Evolutionary conservation across 2,329 filamentous ascomycete species (phyloP).

Genomic region (Colletotrichum tabaci): DNA sequence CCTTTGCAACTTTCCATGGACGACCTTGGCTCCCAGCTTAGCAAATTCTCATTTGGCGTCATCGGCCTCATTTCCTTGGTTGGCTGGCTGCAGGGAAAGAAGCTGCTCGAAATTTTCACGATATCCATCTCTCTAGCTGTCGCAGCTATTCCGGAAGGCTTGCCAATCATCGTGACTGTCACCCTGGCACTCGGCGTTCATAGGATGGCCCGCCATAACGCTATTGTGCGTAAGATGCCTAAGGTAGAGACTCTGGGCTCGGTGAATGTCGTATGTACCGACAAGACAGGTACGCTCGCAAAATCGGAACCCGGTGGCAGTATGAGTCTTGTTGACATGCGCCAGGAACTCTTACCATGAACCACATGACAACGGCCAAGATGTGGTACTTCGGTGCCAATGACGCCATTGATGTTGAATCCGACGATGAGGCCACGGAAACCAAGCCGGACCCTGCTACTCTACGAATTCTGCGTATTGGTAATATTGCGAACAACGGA

Average conservation of each 20-base stretch:
- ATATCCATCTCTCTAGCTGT: conserved; percentile 98
- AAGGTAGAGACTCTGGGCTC: conserved; percentile 98
- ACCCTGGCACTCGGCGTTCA: conserved; percentile 95
- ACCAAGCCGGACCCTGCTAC: conserved; percentile 79
- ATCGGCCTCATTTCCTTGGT: conserved; percentile 94
- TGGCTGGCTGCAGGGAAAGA: conserved; percentile 90
- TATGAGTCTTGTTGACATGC: background rate
- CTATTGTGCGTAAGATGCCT: conserved; percentile 94
- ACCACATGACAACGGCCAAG: conserved; percentile 98
- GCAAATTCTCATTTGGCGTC: conserved; percentile 95
- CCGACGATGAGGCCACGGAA: conserved; percentile 68
- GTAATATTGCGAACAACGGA: conserved; percentile 97
- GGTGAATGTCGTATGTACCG: conserved; percentile 99
- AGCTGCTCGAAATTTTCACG: conserved; percentile 93
- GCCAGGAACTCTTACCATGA: conserved; percentile 89
- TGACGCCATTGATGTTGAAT: conserved; percentile 66
- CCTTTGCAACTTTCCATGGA: conserved; percentile 98
- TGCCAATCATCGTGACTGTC: conserved; percentile 98
- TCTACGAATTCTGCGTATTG: conserved; percentile 87
- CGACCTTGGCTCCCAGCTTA: conserved; percentile 93
- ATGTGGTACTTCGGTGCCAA: conserved; percentile 92
- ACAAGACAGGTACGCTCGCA: conserved; percentile 82
- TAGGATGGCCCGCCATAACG: conserved; percentile 94
- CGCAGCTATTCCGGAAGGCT: conserved; percentile 93
- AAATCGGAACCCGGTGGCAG: background rate